A percentile compares a stretch with the other conserved stretches of the same genome.
phyloP scores from a whole-genome alignment of 495 filamentous ascomycete species.

The Podospora appendiculata region DNA sequence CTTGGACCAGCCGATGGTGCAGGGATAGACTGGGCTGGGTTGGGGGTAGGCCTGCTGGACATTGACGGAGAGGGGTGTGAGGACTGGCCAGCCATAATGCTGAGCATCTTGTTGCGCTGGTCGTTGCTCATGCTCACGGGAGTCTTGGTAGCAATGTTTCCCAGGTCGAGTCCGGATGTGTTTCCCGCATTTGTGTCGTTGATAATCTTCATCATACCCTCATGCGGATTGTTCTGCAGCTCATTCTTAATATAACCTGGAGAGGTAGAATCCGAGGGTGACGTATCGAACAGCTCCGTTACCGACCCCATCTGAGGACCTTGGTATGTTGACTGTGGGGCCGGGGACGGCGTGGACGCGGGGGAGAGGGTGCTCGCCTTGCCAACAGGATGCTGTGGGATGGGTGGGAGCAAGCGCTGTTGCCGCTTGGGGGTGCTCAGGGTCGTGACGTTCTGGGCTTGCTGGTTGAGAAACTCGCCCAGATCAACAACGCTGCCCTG shows the following conservation, averaged over 20 bases:
- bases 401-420: constrained; percentile 39
- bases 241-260: constrained; percentile 38
- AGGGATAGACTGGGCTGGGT: constrained; percentile 2
- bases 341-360: constrained; percentile 17
- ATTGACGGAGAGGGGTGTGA: neutral
- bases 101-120: constrained; percentile 72
- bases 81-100: constrained; percentile 54
- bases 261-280: constrained; percentile 28
- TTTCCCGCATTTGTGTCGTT: constrained; percentile 65
- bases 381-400: constrained; percentile 26
- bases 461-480: constrained; percentile 51
- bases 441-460: constrained; percentile 25
- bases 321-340: constrained; percentile 14
- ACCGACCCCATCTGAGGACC: constrained; percentile 33
- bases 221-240: constrained; percentile 45
- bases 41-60: neutral
- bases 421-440: constrained; percentile 35
- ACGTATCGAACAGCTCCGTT: constrained; percentile 39
- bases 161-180: constrained; percentile 54
- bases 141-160: constrained; percentile 66
- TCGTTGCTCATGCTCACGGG: constrained; percentile 63
- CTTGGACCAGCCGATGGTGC: constrained; percentile 13
- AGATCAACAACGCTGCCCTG: constrained; percentile 68
- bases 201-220: constrained; percentile 83
- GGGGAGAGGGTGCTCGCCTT: constrained; percentile 21